Evolutionary conservation across 768 basidiomycete genomes (phyloP), one percentile per base, ranked within the genome.

Genomic region (Lentinus brumalis): DNA sequence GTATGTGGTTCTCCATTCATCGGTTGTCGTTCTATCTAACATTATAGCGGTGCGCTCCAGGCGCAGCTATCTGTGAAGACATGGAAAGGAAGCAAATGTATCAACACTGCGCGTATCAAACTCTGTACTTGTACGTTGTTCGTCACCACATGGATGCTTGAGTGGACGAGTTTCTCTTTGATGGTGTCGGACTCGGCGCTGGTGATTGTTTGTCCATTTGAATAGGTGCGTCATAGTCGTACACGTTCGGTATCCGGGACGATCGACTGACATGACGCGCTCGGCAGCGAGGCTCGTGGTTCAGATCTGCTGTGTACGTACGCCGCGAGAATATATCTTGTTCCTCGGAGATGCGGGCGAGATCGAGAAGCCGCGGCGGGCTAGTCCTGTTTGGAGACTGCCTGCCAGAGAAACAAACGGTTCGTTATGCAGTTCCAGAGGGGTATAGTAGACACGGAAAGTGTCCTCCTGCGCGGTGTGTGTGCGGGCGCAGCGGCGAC

Each of bases 1-100:
- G 67, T 65, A 53, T 56, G 50, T 52, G 49, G 16, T 42, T 42
- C 38, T 35, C 26, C 29, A 39, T 18, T 42, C 7, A 21, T n/a
- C 18, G 16, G 14, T 4, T 26, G 18, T 50, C 30, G 10, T 35
- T 44, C 14, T 32, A 55, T 55, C 41, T 55, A 12, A 30, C 53
- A 40, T 15, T 11, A 35, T 16, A 14, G 21, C 35, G 35, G 21
- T 45, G 18, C 18, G 21, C 45, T 45, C 8, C 31, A 57, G 60
- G 18, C 16, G 5, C n/a, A 62, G 61, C 32, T 45, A 46, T 50
- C 41, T 62, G 5, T 62, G 39, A 49, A 39, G 44, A 38, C 31
- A 18, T 42, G 6, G 39, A 41, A 30, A 38, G 35, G 26, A 26
- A 50, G 31, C 39, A 52, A 16, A 11, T 38, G 35, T 52, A 52